phyloP scores from a whole-genome alignment of 305 asterid genomes.

The Solanum aculeatissimum region DNA sequence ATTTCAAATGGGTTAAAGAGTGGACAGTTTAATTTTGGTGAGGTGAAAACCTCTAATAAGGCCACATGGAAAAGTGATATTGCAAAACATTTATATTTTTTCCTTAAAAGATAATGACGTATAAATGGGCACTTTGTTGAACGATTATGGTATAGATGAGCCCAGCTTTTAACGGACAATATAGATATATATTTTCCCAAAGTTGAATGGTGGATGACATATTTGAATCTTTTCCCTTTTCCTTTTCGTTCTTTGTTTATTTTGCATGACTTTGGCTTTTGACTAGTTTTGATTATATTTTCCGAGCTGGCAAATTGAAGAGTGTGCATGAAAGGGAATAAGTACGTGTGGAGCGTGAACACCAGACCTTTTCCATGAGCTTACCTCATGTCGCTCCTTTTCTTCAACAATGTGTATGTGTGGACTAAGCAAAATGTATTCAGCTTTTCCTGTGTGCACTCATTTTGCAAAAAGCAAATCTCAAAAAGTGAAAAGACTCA shows the following conservation, averaged over 20 bases:
- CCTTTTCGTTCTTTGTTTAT: neutral
- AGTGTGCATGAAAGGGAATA: neutral
- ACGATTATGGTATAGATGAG: no score
- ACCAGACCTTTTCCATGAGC: neutral
- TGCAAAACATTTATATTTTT: no score
- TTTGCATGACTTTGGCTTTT: neutral
- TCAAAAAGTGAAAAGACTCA: neutral
- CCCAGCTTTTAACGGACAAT: no score
- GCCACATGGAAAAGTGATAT: no score
- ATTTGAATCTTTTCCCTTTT: no score
- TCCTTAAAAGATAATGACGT: no score
- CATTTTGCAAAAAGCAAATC: neutral
- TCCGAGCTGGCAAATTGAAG: neutral
- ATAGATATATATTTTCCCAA: no score
- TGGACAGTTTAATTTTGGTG: no score
- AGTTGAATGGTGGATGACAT: no score
- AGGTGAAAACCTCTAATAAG: no score
- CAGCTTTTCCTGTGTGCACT: neutral
- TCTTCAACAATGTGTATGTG: neutral
- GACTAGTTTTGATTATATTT: neutral
- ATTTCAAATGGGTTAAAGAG: no score
- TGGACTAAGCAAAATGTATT: neutral
- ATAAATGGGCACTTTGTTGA: no score
- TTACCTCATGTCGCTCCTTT: neutral
- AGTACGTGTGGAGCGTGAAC: neutral